Conservation (phyloP, 2,329 filamentous ascomycete species). For the Talaromyces sp. region DNA sequence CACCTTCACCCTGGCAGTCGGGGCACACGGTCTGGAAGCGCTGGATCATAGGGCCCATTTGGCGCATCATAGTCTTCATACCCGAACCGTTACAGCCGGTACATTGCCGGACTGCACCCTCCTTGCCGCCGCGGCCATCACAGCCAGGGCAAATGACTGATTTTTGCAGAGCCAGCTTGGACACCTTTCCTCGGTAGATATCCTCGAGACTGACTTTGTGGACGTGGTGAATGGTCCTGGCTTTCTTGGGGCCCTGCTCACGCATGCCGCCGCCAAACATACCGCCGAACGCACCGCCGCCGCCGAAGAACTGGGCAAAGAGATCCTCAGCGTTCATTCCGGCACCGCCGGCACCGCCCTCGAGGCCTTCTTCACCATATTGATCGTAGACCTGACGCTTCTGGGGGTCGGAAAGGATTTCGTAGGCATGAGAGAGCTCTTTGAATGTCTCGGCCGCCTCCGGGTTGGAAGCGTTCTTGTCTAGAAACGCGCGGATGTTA, state of each 20-base stretch:
- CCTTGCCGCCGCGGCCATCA: slow-evolving; percentile 90
- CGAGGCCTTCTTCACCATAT: slow-evolving; percentile 94
- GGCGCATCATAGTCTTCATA: slow-evolving; percentile 99
- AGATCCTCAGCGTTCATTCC: slow-evolving; percentile 96
- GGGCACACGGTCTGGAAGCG: slow-evolving; percentile 99
- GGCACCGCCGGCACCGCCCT: slow-evolving; percentile 69
- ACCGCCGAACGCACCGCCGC: slow-evolving; percentile 66
- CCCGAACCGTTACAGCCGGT: slow-evolving; percentile 84
- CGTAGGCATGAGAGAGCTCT: slow-evolving; percentile 92
- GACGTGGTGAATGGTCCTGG: slow-evolving; percentile 93
- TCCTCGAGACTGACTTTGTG: slow-evolving; percentile 98
- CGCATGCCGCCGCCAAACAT: slow-evolving; percentile 78
- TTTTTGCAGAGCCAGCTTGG: slow-evolving; percentile 94
- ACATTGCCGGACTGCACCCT: slow-evolving; percentile 94
- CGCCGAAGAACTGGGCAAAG: slow-evolving; percentile 94
- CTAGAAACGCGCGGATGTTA: slow-evolving; percentile 41
- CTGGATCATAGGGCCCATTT: slow-evolving; percentile 99
- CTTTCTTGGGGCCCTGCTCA: slow-evolving; percentile 79
- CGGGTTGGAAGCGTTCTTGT: slow-evolving; percentile 95
- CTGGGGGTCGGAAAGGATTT: slow-evolving; percentile 85
- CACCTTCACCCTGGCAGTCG: slow-evolving; percentile 95
- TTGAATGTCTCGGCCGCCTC: slow-evolving; percentile 97
- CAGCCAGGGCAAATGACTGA: slow-evolving; percentile 96
- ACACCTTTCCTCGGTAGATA: slow-evolving; percentile 96
- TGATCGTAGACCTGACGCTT: slow-evolving; percentile 93